These are phyloP conservation scores for Camelina laxa DNA, from an alignment of 345 rosid genomes.

Conservation along the genomic window DNA sequence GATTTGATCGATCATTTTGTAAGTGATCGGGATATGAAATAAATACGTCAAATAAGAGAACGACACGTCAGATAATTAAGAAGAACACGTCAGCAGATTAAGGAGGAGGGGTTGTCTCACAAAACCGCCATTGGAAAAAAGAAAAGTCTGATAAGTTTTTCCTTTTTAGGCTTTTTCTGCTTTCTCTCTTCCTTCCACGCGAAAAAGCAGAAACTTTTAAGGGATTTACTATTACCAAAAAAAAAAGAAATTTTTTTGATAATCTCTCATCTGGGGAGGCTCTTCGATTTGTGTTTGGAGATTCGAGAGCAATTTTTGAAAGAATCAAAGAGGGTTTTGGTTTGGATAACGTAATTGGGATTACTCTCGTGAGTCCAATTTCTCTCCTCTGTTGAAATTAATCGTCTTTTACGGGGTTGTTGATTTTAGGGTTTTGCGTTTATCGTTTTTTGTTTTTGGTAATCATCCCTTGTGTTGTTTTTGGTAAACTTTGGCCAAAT, in stretches of 20 bases:
- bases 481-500: not conserved
- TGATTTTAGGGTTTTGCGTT: conserved; percentile 39
- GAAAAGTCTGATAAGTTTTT: not conserved
- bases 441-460: not conserved
- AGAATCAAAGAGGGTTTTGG: conserved; percentile 7
- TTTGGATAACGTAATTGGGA: not conserved
- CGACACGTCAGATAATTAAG: not conserved
- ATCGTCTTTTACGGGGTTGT: conserved; percentile 21
- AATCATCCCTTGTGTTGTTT: too few species aligned
- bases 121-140: conserved; percentile 16
- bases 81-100: conserved; percentile 16
- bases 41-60: not conserved
- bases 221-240: too few species aligned
- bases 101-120: not conserved
- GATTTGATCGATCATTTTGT: not conserved
- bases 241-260: not conserved
- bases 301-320: conserved; percentile 23
- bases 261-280: not conserved
- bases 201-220: conserved; percentile 2
- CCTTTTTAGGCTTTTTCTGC: conserved; percentile 32
- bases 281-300: conserved; percentile 23
- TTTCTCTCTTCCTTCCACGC: conserved; percentile 38
- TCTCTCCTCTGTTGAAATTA: conserved; percentile 6
- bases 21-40: not conserved
- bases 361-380: conserved; percentile 23